phyloP scores from a whole-genome alignment of 306 rosid species.

The Medicago arabica region DNA sequence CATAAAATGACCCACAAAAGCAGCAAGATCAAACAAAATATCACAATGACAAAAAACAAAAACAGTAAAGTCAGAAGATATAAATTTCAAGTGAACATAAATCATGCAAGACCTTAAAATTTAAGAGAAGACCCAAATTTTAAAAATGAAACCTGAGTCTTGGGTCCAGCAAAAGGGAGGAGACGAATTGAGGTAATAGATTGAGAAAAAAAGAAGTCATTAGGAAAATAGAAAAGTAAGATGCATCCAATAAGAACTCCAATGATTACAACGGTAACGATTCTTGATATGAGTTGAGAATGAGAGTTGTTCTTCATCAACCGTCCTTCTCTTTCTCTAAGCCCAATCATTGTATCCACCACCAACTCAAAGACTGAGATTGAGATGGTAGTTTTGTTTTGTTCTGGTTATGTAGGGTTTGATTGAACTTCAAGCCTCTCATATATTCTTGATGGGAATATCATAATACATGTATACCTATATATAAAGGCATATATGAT shows the following conservation, averaged over 20 bases:
- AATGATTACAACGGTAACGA: constrained; percentile 58
- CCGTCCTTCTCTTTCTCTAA: constrained; percentile 76
- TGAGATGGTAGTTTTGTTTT: too few species aligned
- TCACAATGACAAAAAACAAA: background rate
- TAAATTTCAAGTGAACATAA: constrained; percentile 41
- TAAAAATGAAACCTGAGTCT: constrained; percentile 57
- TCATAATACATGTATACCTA: too few species aligned
- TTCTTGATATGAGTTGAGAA: constrained; percentile 44
- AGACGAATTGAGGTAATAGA: constrained; percentile 43
- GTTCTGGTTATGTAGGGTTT: background rate
- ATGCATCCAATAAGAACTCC: constrained; percentile 75
- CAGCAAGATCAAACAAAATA: background rate
- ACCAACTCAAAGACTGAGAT: constrained; percentile 3
- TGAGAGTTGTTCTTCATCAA: constrained; percentile 58
- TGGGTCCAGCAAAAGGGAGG: constrained; percentile 47
- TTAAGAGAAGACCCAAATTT: too few species aligned
- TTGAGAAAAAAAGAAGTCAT: constrained; percentile 56
- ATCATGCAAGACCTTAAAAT: constrained; percentile 14
- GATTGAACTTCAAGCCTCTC: too few species aligned
- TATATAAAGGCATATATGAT: too few species aligned
- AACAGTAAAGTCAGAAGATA: constrained; percentile 13
- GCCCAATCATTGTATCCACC: constrained; percentile 54
- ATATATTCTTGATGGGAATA: too few species aligned
- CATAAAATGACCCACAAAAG: too few species aligned
- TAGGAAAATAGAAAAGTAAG: constrained; percentile 68